phyloP scores from a whole-genome alignment of 2,329 filamentous ascomycete genomes.

The Ceratocystis albifundus region DNA sequence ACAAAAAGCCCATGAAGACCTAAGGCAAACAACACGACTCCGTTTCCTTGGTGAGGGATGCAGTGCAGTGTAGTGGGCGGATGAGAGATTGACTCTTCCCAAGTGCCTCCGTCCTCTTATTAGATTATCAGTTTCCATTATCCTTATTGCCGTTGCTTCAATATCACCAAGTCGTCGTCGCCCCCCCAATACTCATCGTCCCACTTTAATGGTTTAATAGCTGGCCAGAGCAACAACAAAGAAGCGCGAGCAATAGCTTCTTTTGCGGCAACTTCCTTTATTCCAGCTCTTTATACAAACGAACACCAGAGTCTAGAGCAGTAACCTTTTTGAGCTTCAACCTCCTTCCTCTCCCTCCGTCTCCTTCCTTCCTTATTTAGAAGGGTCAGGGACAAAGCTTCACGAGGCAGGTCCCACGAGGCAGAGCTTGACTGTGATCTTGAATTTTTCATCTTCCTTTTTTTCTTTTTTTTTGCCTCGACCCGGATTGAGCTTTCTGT shows the following conservation, averaged over 20 bases:
- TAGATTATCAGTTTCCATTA: not conserved
- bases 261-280: slow-evolving; percentile 3
- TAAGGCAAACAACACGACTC: not conserved
- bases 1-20: not conserved
- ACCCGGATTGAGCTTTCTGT: not conserved
- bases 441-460: too few relatives aligned
- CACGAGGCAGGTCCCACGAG: slow-evolving; percentile 15
- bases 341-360: not conserved
- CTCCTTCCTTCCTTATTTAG: not conserved
- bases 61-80: not conserved
- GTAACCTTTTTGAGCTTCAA: not conserved
- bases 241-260: not conserved
- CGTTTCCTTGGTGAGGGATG: slow-evolving; percentile 10
- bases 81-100: not conserved
- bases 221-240: slow-evolving; percentile 1
- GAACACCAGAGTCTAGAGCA: not conserved
- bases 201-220: slow-evolving; percentile 4
- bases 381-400: not conserved
- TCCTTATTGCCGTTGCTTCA: not conserved
- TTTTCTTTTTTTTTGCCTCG: not conserved
- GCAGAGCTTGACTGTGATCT: not conserved
- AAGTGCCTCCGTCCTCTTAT: not conserved
- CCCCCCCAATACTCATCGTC: not conserved
- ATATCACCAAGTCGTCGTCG: not conserved
- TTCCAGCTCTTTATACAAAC: not conserved